phyloP scores from a whole-genome alignment of 176 grass and related monocot genomes.

The Pharus latifolius region DNA sequence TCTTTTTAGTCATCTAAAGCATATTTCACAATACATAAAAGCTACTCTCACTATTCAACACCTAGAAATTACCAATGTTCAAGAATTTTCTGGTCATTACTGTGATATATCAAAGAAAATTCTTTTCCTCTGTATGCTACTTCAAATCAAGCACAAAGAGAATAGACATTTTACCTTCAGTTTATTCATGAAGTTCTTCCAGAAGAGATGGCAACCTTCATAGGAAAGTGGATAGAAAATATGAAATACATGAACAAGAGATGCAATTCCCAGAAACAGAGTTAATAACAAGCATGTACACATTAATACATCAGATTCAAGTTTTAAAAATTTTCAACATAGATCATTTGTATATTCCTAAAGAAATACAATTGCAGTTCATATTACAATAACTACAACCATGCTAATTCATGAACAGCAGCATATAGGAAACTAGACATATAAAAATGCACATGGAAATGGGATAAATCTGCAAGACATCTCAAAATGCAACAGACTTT shows the following conservation, averaged over 20 bases:
- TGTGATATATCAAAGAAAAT: neutral
- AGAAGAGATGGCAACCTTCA: conserved; percentile 65
- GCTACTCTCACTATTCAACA: neutral
- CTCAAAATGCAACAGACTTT: neutral
- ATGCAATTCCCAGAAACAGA: conserved; percentile 72
- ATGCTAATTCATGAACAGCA: neutral
- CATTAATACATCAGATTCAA: conserved; percentile 12
- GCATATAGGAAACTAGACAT: conserved; percentile 1
- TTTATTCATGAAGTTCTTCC: conserved; percentile 69
- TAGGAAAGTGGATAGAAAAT: conserved; percentile 80
- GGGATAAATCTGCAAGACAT: neutral
- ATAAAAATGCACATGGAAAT: neutral
- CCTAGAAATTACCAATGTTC: neutral
- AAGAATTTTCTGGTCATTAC: neutral
- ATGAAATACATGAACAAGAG: conserved; percentile 62
- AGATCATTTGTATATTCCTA: neutral
- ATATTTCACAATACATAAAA: neutral
- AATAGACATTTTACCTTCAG: conserved; percentile 44
- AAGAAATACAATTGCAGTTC: neutral
- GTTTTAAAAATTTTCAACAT: neutral
- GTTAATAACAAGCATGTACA: neutral
- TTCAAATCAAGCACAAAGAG: no score
- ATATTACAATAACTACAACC: neutral
- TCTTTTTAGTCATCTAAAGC: neutral
- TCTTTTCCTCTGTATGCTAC: neutral